Evolutionary conservation across 108 stramenopile species (phyloP).

Genomic region (Fragilariopsis cylindrus): DNA sequence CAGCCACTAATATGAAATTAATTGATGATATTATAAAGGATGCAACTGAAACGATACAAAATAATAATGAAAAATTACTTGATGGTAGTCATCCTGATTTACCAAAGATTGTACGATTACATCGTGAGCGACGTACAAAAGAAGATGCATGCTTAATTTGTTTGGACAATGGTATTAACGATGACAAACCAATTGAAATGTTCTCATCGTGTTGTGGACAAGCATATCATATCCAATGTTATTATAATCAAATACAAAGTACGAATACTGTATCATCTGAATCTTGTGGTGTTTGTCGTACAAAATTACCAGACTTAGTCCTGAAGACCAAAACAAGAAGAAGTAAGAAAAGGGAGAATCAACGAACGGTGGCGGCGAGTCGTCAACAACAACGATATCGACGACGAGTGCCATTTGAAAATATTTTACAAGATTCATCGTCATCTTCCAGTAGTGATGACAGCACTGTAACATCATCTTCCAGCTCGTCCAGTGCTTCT

Average conservation of each 20-base stretch:
- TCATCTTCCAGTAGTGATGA: too few relatives aligned
- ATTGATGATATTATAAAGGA: too few relatives aligned
- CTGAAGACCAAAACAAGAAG: background rate
- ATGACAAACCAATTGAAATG: background rate
- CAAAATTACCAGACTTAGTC: background rate
- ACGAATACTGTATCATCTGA: background rate
- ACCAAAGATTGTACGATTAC: background rate
- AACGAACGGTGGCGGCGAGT: too few relatives aligned
- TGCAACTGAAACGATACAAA: background rate
- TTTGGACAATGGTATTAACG: background rate
- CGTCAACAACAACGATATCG: too few relatives aligned
- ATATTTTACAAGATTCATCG: too few relatives aligned
- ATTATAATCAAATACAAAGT: background rate
- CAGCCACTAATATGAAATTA: too few relatives aligned
- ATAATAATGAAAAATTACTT: background rate
- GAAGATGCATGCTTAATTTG: conserved; percentile 6
- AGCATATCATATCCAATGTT: background rate
- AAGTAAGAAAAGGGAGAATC: too few relatives aligned
- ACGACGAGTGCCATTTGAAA: too few relatives aligned
- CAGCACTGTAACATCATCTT: too few relatives aligned
- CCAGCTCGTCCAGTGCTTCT: too few relatives aligned
- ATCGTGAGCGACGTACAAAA: background rate
- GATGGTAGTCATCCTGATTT: background rate
- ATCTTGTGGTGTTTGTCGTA: background rate
- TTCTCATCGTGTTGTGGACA: conserved; percentile 1